phyloP scores from a whole-genome alignment of 1,284 basidiomycete genomes.

The Polyporus tsugae region DNA sequence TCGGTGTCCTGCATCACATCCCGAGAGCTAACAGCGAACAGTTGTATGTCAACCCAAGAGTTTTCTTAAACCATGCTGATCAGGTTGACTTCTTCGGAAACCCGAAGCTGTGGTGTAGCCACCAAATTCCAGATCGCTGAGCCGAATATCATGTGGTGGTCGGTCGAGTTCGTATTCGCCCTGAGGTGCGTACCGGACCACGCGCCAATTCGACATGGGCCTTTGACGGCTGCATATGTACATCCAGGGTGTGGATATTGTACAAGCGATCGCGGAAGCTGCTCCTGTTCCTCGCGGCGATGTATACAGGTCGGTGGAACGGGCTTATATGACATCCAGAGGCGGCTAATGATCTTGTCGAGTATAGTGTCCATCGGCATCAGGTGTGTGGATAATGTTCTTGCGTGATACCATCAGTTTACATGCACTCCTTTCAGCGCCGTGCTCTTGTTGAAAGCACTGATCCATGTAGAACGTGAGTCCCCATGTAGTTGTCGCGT shows the following conservation, averaged over 20 bases:
- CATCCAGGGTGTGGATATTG: conserved; percentile 13
- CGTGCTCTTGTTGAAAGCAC: conserved; percentile 1
- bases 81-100: not conserved
- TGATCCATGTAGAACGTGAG: conserved; percentile 4
- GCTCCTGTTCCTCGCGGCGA: conserved; percentile 5
- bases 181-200: conserved; percentile 2
- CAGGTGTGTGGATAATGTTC: not conserved
- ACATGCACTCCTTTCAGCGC: not conserved
- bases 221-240: not conserved
- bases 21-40: not conserved
- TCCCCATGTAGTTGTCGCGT: not conserved
- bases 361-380: not conserved
- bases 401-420: too few relatives aligned
- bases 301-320: conserved; percentile 4
- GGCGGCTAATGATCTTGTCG: not conserved
- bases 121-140: conserved; percentile 10
- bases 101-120: conserved; percentile 8
- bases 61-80: not conserved
- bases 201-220: not conserved
- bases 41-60: not conserved
- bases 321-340: not conserved
- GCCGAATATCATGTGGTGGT: conserved; percentile 17
- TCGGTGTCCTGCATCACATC: not conserved
- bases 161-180: conserved; percentile 15
- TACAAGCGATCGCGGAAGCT: conserved; percentile 11